phyloP scores from a whole-genome alignment of 345 rosid species.

The Salix suchowensis region DNA sequence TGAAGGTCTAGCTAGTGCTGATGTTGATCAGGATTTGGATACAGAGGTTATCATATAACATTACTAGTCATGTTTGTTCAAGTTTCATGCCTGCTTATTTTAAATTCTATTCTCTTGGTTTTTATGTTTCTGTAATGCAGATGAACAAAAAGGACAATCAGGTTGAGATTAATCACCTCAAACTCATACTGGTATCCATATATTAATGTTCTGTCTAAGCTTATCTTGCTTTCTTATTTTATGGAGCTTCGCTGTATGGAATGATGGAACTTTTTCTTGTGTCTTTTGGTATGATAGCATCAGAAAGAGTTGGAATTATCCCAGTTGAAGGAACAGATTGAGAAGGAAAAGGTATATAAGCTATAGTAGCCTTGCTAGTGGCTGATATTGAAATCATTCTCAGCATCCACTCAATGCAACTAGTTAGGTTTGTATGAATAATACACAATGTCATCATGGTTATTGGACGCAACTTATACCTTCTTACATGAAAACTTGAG shows the following conservation, averaged over 20 bases:
- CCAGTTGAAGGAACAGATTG: conserved; percentile 68
- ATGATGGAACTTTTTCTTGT: conserved; percentile 6
- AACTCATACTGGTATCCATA: conserved; percentile 68
- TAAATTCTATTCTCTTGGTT: conserved; percentile 12
- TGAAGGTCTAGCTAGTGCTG: conserved; percentile 25
- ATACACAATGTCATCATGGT: too few species aligned
- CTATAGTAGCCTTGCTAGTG: conserved; percentile 2
- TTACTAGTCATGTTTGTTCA: neutral
- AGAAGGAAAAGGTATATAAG: conserved; percentile 70
- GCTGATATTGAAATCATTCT: neutral
- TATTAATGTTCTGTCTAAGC: conserved; percentile 11
- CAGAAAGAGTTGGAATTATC: conserved; percentile 84
- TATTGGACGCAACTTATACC: too few species aligned
- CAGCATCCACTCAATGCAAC: neutral
- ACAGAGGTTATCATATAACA: conserved; percentile 39
- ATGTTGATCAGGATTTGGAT: conserved; percentile 36
- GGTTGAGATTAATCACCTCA: conserved; percentile 58
- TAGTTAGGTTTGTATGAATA: neutral
- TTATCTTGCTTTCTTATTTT: conserved; percentile 5
- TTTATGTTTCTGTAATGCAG: conserved; percentile 40
- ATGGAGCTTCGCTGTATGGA: neutral
- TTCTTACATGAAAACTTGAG: too few species aligned
- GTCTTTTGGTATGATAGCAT: conserved; percentile 42
- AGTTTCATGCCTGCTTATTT: conserved; percentile 1
- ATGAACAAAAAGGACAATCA: conserved; percentile 37